Evolutionary conservation across 2,329 filamentous ascomycete species (phyloP).

Genomic region (Colletotrichum plurivorum): DNA sequence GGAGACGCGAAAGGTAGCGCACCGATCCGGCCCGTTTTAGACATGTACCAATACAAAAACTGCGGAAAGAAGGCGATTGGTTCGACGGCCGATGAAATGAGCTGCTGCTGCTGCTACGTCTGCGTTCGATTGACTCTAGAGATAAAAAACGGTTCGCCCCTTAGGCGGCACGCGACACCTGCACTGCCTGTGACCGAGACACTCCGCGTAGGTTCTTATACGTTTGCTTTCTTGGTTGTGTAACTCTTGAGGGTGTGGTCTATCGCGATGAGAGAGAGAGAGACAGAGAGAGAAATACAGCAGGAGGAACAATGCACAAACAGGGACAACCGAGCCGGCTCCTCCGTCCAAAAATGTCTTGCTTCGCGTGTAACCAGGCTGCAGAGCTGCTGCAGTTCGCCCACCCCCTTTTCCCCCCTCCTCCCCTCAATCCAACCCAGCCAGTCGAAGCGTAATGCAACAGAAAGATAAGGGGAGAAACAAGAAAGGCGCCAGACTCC

Average conservation of each 20-base stretch:
- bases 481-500: conserved; percentile 37
- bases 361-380: conserved; percentile 6
- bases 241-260: conserved; percentile 31
- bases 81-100: conserved; percentile 34
- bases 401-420: not conserved
- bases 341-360: conserved; percentile 21
- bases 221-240: conserved; percentile 30
- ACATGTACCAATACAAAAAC: conserved; percentile 38
- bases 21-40: conserved; percentile 31
- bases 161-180: not conserved
- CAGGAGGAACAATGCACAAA: conserved; percentile 24
- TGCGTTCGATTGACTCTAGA: conserved; percentile 13
- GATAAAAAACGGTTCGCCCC: not conserved
- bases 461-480: conserved; percentile 14
- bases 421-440: conserved; percentile 8
- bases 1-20: conserved; percentile 22
- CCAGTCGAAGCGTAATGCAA: conserved; percentile 19
- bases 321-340: not conserved
- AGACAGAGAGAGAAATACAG: conserved; percentile 7
- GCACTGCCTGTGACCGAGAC: conserved; percentile 2
- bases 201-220: not conserved
- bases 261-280: conserved; percentile 16
- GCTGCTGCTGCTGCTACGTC: too few relatives aligned
- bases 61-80: conserved; percentile 28
- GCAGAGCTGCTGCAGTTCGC: not conserved